Base-by-base conservation (phyloP, 1,284 basidiomycete species). In the Rugosomyces carneus region DNA sequence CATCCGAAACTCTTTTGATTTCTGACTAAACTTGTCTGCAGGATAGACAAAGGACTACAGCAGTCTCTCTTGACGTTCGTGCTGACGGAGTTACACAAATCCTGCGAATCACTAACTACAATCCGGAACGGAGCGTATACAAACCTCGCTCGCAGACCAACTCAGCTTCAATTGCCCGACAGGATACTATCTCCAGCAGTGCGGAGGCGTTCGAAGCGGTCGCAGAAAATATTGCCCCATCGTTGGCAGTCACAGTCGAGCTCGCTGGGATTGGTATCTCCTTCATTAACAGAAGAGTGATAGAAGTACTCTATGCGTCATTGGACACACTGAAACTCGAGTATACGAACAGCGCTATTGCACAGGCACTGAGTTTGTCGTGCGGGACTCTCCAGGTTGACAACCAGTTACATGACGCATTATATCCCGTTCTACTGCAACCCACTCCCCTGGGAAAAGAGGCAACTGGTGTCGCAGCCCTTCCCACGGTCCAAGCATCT, bases 341-440 rank as follows among this genome's bases (percentile, higher is more conserved):
- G 55, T 99, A 97, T 66, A 81, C 78, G 40, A 82, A 91, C 62
- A 95, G 85, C 53, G 72, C 80, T 1, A 75, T 87, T 35, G 89
- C 91, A 19, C 91, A 95, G 57, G 79, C 89, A 8, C 72, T 93
- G 44, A 90, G 81, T 41, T 40, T 97, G 36, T 82, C 87, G n/a
- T 91, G 86, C 63, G 93, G 91, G 40, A 87, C 79, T 63, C 77
- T 99, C 21, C 95, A 99, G 65, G 81, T 99, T 52, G 94, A 98
- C 67, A 99, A 99, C 61, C 96, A 99, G 64, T 78, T 99, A 6
- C 95, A 98, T 53, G 96, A 97, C 48, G 93, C 93, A 16, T 67
- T 95, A 11, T 99, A 89, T 73, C 94, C 96, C 0, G 94, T 99
- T 50, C 83, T 99, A 44, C 73, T 99, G 32, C 96, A 99, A 61